Evolutionary conservation across 345 rosid genomes (phyloP).

Genomic region (sweet orange (Citrus sinensis)): DNA sequence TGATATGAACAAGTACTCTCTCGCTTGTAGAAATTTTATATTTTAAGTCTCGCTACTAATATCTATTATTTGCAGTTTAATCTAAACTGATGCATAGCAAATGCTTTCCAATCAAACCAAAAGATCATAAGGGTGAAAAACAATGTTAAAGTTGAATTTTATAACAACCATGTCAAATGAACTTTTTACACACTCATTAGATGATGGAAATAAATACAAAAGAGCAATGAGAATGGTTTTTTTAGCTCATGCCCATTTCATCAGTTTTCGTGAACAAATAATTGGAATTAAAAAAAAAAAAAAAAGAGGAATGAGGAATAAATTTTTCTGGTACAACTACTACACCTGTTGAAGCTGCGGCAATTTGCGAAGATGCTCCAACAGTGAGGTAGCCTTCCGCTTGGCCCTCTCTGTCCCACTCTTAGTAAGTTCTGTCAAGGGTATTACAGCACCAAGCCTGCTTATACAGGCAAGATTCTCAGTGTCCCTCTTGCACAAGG

Average conservation of each 20-base stretch:
- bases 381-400: constrained; percentile 68
- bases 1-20: no score
- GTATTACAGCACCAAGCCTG: constrained; percentile 78
- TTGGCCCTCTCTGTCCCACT: constrained; percentile 92
- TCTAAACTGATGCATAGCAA: background rate
- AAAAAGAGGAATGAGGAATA: constrained; percentile 1
- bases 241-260: constrained; percentile 36
- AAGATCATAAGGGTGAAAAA: constrained; percentile 1
- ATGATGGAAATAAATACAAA: constrained; percentile 27
- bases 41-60: no score
- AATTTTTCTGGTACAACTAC: background rate
- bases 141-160: background rate
- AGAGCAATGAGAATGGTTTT: constrained; percentile 25
- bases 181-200: constrained; percentile 31
- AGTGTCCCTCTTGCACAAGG: constrained; percentile 78
- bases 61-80: no score
- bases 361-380: constrained; percentile 64
- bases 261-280: constrained; percentile 24
- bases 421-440: constrained; percentile 73
- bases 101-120: background rate
- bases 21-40: no score
- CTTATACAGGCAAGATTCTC: constrained; percentile 61
- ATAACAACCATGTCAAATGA: constrained; percentile 21
- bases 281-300: constrained; percentile 16
- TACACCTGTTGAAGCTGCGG: constrained; percentile 34